A percentile compares a stretch with the other conserved stretches of the same genome.
Conservation (phyloP, 805 yeast species). For the Cyberlindnera meyerae region DNA sequence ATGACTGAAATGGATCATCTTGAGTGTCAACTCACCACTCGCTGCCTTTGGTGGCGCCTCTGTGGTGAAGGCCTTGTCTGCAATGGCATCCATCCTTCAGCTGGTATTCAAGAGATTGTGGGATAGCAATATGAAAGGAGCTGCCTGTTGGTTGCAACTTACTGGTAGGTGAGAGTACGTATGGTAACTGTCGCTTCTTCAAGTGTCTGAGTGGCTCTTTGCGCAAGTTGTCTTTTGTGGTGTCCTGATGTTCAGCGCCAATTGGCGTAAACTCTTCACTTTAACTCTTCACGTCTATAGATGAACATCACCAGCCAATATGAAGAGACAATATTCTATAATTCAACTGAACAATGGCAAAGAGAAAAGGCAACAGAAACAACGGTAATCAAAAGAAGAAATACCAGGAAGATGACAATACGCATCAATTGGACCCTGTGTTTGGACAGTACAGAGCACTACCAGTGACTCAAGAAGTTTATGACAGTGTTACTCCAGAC, state of each 20-base stretch:
- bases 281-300: too few relatives aligned
- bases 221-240: too few relatives aligned
- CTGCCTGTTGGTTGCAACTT: too few relatives aligned
- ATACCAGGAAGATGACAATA: conserved; percentile 2
- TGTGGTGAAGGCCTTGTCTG: conserved; percentile 48
- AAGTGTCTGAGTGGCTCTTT: too few relatives aligned
- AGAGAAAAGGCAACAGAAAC: conserved; percentile 3
- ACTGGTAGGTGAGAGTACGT: too few relatives aligned
- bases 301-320: too few relatives aligned
- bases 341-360: conserved; percentile 2
- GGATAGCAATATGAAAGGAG: too few relatives aligned
- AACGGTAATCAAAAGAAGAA: conserved; percentile 1
- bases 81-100: conserved; percentile 71
- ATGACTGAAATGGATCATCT: neutral
- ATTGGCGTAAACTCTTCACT: too few relatives aligned
- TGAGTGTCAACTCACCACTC: conserved; percentile 30
- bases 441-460: conserved; percentile 24
- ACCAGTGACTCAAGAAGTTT: conserved; percentile 17
- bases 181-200: too few relatives aligned
- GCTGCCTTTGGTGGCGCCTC: conserved; percentile 23
- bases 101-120: too few relatives aligned
- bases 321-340: too few relatives aligned
- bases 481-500: conserved; percentile 12
- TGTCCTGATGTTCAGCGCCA: too few relatives aligned
- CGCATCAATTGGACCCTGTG: conserved; percentile 18